These are phyloP conservation scores for Trichoderma orchidacearum DNA, from an alignment of 495 filamentous ascomycete species.

Conservation along the genomic window DNA sequence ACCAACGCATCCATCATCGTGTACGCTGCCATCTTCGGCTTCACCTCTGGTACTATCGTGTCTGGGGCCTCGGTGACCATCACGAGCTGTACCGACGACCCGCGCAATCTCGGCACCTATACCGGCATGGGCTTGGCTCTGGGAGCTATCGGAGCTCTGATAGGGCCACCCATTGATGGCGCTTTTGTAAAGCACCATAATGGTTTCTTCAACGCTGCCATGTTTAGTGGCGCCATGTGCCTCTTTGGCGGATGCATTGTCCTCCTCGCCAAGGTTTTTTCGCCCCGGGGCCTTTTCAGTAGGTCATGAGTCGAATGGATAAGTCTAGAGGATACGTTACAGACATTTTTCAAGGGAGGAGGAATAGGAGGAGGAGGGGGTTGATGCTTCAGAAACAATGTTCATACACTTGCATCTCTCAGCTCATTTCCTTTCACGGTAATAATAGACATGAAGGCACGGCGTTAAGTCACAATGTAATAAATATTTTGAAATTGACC, in stretches of 20 bases:
- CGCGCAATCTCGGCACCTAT: constrained; percentile 37
- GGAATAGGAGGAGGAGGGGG: neutral
- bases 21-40: constrained; percentile 19
- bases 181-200: constrained; percentile 27
- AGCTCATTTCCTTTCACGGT: neutral
- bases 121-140: constrained; percentile 39
- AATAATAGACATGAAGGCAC: neutral
- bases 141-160: constrained; percentile 25
- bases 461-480: too few species aligned
- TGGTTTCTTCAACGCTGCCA: constrained; percentile 23
- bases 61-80: constrained; percentile 29
- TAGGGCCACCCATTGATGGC: constrained; percentile 41
- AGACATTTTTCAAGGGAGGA: neutral
- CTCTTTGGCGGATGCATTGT: constrained; percentile 14
- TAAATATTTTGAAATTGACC: too few species aligned
- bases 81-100: constrained; percentile 23
- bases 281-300: constrained; percentile 16
- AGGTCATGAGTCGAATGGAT: constrained; percentile 4
- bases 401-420: too few species aligned
- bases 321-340: neutral
- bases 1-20: constrained; percentile 28
- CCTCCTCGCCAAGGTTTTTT: constrained; percentile 15
- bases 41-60: constrained; percentile 30
- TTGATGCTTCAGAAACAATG: too few species aligned
- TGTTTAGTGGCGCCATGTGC: constrained; percentile 33